Base-by-base conservation (phyloP, 108 stramenopile genomes). In the Epithemia pelagica region DNA sequence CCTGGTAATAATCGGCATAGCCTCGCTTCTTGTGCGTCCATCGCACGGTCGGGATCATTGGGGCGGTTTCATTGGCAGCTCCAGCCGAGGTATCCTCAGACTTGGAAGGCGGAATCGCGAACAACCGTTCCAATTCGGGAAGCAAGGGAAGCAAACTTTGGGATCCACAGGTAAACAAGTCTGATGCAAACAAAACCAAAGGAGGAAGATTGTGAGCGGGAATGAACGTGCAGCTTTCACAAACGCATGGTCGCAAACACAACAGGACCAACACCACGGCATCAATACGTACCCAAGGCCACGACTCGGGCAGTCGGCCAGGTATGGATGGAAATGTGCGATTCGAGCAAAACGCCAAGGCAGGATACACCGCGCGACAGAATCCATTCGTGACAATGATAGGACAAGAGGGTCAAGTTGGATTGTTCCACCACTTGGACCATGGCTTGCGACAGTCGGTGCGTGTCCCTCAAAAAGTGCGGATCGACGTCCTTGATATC, bases 1-100 rank as follows among this genome's bases (percentile, higher is more conserved):
- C n/a, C n/a, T n/a, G n/a, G n/a, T n/a, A n/a, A n/a, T 74, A 70
- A 32, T 70, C 64, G 10, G 69, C 62, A 52, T 86, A 91, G 20
- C 90, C 90, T 30, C 89, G 73, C 8, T 80, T 56, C 66, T 85
- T 85, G 59, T 91, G 83, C 0, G 83, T 70, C 90, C 90, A 91
- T 22, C 15, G 19, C 21, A 23, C 22, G 18, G 19, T 18, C 15
- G 58, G 58, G 20, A 20, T 15, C 20, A 19, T 21, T n/a, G 24
- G 25, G 15, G 18, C 58, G n/a, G n/a, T 15, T 15, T 19, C 18
- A 20, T 52, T 52, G 15, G 52, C 18, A 20, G 20, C 18, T 52
- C 15, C 52, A 52, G 20, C 52, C 20, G n/a, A n/a, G 20, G 52
- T 52, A n/a, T n/a, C n/a, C n/a, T n/a, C n/a, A n/a, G n/a, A n/a